A percentile compares a stretch with the other conserved stretches of the same genome.
Evolutionary conservation across 495 filamentous ascomycete species (phyloP).

Genomic region (Bacidia gigantensis): DNA sequence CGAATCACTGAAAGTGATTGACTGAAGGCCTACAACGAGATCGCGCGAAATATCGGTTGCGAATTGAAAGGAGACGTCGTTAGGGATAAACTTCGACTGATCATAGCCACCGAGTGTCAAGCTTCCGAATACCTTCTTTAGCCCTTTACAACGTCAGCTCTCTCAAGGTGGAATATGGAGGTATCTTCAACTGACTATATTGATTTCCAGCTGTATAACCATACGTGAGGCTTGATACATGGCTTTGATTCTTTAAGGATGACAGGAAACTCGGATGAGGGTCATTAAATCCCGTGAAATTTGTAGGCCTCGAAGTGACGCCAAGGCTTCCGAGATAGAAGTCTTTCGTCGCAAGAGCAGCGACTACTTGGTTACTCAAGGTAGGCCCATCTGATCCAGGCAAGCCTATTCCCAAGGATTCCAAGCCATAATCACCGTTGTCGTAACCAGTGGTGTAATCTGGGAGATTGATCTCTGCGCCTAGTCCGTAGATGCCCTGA

Average conservation of each 20-base stretch:
- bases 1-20: constrained; percentile 29
- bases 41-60: constrained; percentile 37
- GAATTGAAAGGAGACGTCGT: constrained; percentile 36
- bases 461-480: constrained; percentile 29
- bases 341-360: constrained; percentile 28
- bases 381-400: constrained; percentile 23
- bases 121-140: constrained; percentile 34
- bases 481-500: constrained; percentile 27
- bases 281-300: constrained; percentile 35
- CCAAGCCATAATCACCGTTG: constrained; percentile 35
- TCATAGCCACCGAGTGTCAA: constrained; percentile 50
- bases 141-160: constrained; percentile 1
- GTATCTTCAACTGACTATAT: constrained; percentile 22
- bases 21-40: constrained; percentile 35
- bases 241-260: constrained; percentile 30
- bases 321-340: constrained; percentile 41
- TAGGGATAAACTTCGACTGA: constrained; percentile 35
- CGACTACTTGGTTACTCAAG: constrained; percentile 34
- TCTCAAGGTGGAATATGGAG: neutral
- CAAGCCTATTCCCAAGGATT: constrained; percentile 35
- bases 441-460: constrained; percentile 30
- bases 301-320: constrained; percentile 33
- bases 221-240: constrained; percentile 37
- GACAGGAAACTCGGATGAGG: constrained; percentile 36
- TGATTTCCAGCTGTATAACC: constrained; percentile 43